Conservation (phyloP, 371 early-diverging fungal species). For the Mortierella sp. region DNA sequence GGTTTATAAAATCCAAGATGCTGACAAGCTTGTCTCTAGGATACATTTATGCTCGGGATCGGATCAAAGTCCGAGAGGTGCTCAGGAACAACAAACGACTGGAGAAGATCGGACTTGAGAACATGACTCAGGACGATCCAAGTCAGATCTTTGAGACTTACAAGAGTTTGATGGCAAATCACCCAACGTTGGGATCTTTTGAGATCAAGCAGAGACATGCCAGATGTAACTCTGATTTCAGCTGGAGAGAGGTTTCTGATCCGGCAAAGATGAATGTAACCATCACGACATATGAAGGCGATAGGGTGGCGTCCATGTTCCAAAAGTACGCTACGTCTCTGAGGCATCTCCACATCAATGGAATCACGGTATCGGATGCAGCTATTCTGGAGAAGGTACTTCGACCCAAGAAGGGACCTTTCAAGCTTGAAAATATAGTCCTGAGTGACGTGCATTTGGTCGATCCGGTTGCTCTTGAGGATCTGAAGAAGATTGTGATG, state of each 20-base stretch:
- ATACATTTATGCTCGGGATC: constrained; percentile 26
- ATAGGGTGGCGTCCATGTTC: constrained; percentile 40
- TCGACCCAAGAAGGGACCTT: constrained; percentile 41
- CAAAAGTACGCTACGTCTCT: constrained; percentile 34
- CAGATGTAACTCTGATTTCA: constrained; percentile 17
- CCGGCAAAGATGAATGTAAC: constrained; percentile 31
- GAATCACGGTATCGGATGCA: constrained; percentile 24
- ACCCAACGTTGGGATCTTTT: constrained; percentile 19
- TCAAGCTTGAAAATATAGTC: constrained; percentile 17
- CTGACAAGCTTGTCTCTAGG: constrained; percentile 18
- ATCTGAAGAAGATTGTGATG: constrained; percentile 34
- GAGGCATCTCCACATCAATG: constrained; percentile 7
- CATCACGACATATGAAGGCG: constrained; percentile 19
- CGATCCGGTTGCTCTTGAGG: constrained; percentile 29
- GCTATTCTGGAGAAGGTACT: constrained; percentile 29
- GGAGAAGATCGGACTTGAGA: constrained; percentile 18
- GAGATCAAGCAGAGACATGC: constrained; percentile 29
- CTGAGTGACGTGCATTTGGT: constrained; percentile 19
- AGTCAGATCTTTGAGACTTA: constrained; percentile 44
- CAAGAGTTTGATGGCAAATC: constrained; percentile 39
- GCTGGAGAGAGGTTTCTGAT: constrained; percentile 24
- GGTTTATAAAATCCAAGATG: constrained; percentile 13
- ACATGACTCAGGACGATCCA: constrained; percentile 30
- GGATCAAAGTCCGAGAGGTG: constrained; percentile 26
- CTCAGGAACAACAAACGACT: constrained; percentile 33